Evolutionary conservation across 2,329 filamentous ascomycete genomes (phyloP), one percentile per base, ranked within the genome.

Genomic region (Fusarium siculi): DNA sequence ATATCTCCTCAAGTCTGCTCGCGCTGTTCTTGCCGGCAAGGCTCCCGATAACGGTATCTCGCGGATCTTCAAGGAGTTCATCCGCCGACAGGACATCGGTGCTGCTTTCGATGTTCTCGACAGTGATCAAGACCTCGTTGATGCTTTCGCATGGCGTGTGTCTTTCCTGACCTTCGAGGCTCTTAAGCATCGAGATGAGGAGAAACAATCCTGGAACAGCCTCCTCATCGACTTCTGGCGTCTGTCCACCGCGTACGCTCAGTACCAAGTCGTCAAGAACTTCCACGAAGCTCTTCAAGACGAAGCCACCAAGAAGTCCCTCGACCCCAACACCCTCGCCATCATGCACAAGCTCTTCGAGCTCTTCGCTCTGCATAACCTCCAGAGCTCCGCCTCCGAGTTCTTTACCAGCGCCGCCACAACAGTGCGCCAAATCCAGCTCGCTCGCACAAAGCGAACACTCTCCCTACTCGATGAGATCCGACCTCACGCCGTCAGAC

Each of bases 171-270:
- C 92, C 18, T 94, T 94, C 74, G 92, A 94, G 78, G 92, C 92
- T 1, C 87, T 93, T 40, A 91, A 92, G 81, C 91, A 93, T 82
- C 87, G 92, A 52, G 93, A 94, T 77, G 88, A 89, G 70, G 91
- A 94, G 80, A 93, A 93, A 85, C 89, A 90, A 77, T 88, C 91
- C 1, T 95, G 92, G 93, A 95, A 94, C 83, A 91, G 89, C 68
- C 86, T 95, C 14, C 87, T 95, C 21, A 90, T 94, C 19, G 92
- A 94, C 82, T 94, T 95, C 83, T 93, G 91, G 88, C 90, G 92
- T 47, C 88, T 95, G 10, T 91, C 88, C 64, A 93, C 92, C 10
- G 92, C 93, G 0, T 92, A 93, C 80, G 92, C 91, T 1, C 92
- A 95, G 81, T 94, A 94, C 81, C 87, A 94, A 74, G 88, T 94